Evolutionary conservation across 2,329 filamentous ascomycete genomes (phyloP).

Genomic region (Ceratocystis diversiconidia): DNA sequence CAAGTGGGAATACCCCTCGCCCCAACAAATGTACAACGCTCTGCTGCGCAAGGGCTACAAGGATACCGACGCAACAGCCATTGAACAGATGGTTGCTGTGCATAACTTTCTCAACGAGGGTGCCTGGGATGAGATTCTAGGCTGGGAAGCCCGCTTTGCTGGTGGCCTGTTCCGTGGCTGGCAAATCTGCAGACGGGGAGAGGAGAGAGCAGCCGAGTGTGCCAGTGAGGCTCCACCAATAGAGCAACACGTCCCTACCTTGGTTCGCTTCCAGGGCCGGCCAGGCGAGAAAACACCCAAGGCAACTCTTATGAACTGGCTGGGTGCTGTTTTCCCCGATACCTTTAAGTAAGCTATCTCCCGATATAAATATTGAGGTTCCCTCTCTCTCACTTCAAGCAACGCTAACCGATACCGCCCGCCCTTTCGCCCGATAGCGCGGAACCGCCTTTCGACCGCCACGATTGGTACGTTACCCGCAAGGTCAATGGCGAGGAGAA

Average conservation of each 20-base stretch:
- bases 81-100: constrained; percentile 92
- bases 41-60: constrained; percentile 91
- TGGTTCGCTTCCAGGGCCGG: constrained; percentile 77
- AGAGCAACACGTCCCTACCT: constrained; percentile 46
- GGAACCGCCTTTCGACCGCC: constrained; percentile 83
- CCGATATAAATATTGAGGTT: neutral
- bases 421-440: constrained; percentile 36
- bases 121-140: constrained; percentile 87
- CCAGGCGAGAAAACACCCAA: constrained; percentile 87
- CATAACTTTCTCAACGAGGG: constrained; percentile 98
- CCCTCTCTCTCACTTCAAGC: constrained; percentile 1
- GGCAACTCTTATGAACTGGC: constrained; percentile 65
- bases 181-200: constrained; percentile 59
- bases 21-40: constrained; percentile 99
- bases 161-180: constrained; percentile 59
- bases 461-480: constrained; percentile 89
- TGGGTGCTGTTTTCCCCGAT: constrained; percentile 65
- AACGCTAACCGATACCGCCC: constrained; percentile 6
- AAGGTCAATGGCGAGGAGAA: constrained; percentile 51
- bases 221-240: constrained; percentile 25
- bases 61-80: constrained; percentile 82
- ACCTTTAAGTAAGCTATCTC: constrained; percentile 52
- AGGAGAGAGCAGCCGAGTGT: constrained; percentile 38
- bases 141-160: constrained; percentile 80
- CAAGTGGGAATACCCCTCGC: constrained; percentile 96